Percentiles rank a stretch among this genome's conserved stretches.
Evolutionary conservation across 73 alveolate genomes (phyloP).

Genomic region (Paramecium sexaurelia): DNA sequence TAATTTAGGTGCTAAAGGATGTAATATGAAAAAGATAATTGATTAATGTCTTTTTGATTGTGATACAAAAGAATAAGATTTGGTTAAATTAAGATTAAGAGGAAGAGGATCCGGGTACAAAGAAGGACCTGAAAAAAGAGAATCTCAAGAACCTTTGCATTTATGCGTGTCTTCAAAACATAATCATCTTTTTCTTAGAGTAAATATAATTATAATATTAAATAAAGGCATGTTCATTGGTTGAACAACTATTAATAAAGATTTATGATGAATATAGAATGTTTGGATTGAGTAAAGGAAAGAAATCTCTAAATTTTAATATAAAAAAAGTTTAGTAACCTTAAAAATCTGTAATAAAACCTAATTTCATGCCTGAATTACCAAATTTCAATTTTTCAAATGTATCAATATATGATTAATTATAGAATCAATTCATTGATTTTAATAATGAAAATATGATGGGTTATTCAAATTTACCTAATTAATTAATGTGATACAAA

Average conservation of each 20-base stretch:
- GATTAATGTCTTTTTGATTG: conserved; percentile 83
- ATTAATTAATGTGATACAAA: conserved; percentile 20
- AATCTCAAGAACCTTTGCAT: conserved; percentile 95
- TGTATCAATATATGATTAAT: not conserved
- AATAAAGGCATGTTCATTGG: conserved; percentile 55
- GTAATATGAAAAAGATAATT: conserved; percentile 95
- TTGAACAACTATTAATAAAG: conserved; percentile 31
- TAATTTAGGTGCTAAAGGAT: conserved; percentile 88
- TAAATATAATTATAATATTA: not conserved
- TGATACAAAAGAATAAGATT: conserved; percentile 75
- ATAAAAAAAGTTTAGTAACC: not conserved
- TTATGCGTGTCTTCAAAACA: conserved; percentile 93
- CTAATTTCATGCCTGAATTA: conserved; percentile 39
- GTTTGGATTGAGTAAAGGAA: conserved; percentile 23
- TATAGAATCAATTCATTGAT: not conserved
- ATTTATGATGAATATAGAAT: conserved; percentile 59
- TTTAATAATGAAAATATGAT: not conserved
- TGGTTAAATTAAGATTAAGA: conserved; percentile 93
- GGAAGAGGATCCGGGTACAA: conserved; percentile 98
- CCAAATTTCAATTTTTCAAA: conserved; percentile 40
- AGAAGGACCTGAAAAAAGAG: conserved; percentile 98
- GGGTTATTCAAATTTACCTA: conserved; percentile 2
- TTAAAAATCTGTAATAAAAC: not conserved
- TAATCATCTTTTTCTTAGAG: conserved; percentile 72
- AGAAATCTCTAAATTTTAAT: not conserved